Conservation (phyloP, 306 rosid species). For the Castanea crenata region DNA sequence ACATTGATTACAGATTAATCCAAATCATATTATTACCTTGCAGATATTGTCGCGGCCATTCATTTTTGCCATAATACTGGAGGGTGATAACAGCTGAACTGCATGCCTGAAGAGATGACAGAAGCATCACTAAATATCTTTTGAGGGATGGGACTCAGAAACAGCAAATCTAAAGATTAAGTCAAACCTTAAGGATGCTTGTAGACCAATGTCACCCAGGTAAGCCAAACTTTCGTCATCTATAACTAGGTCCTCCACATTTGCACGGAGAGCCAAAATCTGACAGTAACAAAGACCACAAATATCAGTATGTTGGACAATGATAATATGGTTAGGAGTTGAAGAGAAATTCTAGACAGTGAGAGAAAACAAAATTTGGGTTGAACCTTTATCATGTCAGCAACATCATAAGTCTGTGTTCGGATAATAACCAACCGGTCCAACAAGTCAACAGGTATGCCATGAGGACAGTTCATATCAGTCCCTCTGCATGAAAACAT, state of each 20-base stretch:
- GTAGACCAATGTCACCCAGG: slow-evolving; percentile 87
- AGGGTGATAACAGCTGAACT: slow-evolving; percentile 84
- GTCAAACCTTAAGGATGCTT: slow-evolving; percentile 73
- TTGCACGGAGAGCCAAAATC: slow-evolving; percentile 92
- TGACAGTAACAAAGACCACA: slow-evolving; percentile 26
- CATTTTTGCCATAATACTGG: slow-evolving; percentile 89
- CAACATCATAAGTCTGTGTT: slow-evolving; percentile 43
- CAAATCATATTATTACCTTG: slow-evolving; percentile 57
- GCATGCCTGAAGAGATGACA: slow-evolving; percentile 61
- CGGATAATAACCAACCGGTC: slow-evolving; percentile 73
- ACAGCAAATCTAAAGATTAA: slow-evolving; percentile 19
- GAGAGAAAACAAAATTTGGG: no score
- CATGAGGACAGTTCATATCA: slow-evolving; percentile 96
- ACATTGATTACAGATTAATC: background rate
- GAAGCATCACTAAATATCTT: slow-evolving; percentile 8
- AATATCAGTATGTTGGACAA: slow-evolving; percentile 13
- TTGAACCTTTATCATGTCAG: slow-evolving; percentile 88
- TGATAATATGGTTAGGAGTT: background rate
- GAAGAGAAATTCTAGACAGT: background rate
- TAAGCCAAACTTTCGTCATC: slow-evolving; percentile 92
- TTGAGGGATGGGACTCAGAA: slow-evolving; percentile 8
- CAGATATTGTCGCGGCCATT: slow-evolving; percentile 83
- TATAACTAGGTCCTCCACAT: slow-evolving; percentile 79
- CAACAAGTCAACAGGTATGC: slow-evolving; percentile 92
- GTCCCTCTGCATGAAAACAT: slow-evolving; percentile 60